These are phyloP conservation scores for Prunus armeniaca DNA, from an alignment of 306 rosid species.

Conservation along the genomic window DNA sequence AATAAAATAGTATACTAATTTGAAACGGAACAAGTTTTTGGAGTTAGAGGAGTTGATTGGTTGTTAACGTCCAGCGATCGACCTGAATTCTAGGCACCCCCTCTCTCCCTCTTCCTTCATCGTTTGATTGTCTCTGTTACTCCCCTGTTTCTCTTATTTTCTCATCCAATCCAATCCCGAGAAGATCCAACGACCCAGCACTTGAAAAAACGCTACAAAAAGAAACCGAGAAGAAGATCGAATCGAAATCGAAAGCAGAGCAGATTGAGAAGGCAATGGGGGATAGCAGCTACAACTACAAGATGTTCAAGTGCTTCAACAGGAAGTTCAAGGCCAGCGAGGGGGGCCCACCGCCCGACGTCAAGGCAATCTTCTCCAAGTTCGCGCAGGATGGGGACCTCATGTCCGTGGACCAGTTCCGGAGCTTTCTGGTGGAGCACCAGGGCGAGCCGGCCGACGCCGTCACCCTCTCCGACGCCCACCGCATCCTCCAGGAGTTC, in stretches of 20 bases:
- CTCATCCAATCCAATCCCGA: not conserved
- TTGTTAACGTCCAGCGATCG: too few species aligned
- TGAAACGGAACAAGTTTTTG: not conserved
- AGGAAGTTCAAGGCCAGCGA: constrained; percentile 61
- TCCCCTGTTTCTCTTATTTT: too few species aligned
- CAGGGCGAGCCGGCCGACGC: constrained; percentile 41
- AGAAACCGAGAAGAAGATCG: not conserved
- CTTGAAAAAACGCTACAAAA: too few species aligned
- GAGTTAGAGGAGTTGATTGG: too few species aligned
- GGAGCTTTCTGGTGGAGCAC: constrained; percentile 43
- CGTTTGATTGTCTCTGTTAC: too few species aligned
- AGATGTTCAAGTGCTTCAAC: constrained; percentile 56
- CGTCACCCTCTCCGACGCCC: constrained; percentile 33
- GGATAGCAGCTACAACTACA: constrained; percentile 47
- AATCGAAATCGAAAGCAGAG: not conserved
- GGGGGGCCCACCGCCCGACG: constrained; percentile 63
- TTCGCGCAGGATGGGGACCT: constrained; percentile 33
- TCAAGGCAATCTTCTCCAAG: constrained; percentile 40
- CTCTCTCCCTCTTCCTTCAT: too few species aligned
- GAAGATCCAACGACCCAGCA: not conserved
- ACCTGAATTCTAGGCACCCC: too few species aligned
- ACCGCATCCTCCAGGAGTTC: constrained; percentile 31
- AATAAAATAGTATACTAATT: too few species aligned
- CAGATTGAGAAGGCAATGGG: not conserved
- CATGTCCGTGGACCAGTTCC: constrained; percentile 58